Percentiles rank a stretch among this genome's conserved stretches.
Conservation (phyloP, 805 yeast genomes). For the Saturnispora quitensis region DNA sequence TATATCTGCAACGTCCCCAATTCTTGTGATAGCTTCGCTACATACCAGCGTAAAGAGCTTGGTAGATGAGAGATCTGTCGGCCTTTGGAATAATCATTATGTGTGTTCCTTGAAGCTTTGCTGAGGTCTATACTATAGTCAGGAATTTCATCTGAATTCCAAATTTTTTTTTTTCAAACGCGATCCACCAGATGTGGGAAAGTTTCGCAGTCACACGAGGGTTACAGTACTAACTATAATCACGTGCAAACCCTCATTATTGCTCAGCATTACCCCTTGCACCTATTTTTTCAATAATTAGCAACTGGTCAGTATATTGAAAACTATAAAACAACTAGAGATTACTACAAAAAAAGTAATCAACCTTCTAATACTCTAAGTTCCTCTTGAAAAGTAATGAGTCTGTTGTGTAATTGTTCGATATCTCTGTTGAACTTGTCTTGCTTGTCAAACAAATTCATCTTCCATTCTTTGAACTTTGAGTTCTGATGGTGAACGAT, state of each 20-base stretch:
- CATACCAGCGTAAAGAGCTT: slow-evolving; percentile 97
- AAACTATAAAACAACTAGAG: too few species aligned
- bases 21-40: slow-evolving; percentile 17
- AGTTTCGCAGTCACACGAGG: slow-evolving; percentile 8
- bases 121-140: slow-evolving; percentile 2
- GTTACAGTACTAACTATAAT: neutral
- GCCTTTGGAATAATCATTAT: slow-evolving; percentile 98
- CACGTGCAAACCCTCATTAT: slow-evolving; percentile 8
- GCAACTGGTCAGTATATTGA: neutral
- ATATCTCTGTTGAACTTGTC: slow-evolving; percentile 46
- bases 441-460: slow-evolving; percentile 46
- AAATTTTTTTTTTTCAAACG: slow-evolving; percentile 6
- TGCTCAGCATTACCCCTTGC: neutral
- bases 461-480: slow-evolving; percentile 56
- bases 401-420: slow-evolving; percentile 31
- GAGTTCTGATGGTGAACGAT: slow-evolving; percentile 41
- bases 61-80: slow-evolving; percentile 99
- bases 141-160: neutral
- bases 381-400: slow-evolving; percentile 30
- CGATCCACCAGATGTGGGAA: neutral
- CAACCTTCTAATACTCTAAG: slow-evolving; percentile 12
- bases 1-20: neutral
- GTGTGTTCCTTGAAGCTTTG: slow-evolving; percentile 23
- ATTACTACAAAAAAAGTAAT: too few species aligned
- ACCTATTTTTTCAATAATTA: neutral